A percentile compares a stretch with the other conserved stretches of the same genome.
Evolutionary conservation across 75 land plant species (phyloP).

Genomic region (Sequoia sempervirens): DNA sequence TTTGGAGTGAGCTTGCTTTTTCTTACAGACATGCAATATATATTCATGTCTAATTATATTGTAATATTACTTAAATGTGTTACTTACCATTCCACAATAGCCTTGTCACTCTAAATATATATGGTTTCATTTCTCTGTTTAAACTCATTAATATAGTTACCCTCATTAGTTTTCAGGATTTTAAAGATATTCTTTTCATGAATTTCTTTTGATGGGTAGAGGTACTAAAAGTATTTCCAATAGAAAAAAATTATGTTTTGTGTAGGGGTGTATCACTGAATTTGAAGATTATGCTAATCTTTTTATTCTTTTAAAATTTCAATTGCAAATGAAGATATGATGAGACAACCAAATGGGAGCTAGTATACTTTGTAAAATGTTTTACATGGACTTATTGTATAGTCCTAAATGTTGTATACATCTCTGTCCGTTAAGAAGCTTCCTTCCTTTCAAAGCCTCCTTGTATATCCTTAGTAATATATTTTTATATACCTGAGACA

Average conservation of each 20-base stretch:
- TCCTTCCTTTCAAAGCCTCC: not conserved
- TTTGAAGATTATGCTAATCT: constrained; percentile 2
- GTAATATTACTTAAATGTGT: not conserved
- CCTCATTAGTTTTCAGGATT: not conserved
- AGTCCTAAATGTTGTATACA: not conserved
- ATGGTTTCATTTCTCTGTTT: not conserved
- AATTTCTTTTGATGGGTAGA: not conserved
- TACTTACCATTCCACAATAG: not conserved
- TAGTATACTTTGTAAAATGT: not conserved
- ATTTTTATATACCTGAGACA: not conserved
- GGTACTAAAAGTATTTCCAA: not conserved
- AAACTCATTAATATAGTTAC: not conserved
- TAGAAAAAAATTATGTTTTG: not conserved
- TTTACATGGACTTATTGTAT: not conserved
- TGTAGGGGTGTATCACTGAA: not conserved
- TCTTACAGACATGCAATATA: not conserved
- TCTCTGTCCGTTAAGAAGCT: not conserved
- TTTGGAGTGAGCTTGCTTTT: not conserved
- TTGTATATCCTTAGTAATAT: not conserved
- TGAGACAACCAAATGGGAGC: not conserved
- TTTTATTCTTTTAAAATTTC: not conserved
- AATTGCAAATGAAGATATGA: not conserved
- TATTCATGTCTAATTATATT: not conserved
- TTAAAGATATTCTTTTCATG: not conserved
- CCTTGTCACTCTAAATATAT: not conserved